Conservation (phyloP, 148 eudicot species). For the Chenopodium quinoa region DNA sequence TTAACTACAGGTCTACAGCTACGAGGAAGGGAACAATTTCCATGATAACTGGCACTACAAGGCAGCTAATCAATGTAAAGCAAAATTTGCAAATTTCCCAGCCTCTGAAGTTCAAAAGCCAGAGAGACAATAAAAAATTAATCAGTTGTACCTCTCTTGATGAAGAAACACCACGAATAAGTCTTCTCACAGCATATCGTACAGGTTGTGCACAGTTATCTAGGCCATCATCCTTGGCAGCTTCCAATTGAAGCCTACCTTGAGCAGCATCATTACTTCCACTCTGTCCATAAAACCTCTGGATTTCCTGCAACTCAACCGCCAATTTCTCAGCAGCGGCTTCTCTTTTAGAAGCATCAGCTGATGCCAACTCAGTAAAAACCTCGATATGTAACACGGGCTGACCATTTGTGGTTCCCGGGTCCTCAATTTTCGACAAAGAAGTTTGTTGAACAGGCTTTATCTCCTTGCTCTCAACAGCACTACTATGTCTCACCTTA, state of each 20-base stretch:
- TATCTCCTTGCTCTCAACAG: conserved; percentile 23
- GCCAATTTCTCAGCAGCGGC: conserved; percentile 75
- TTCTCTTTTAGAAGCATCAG: conserved; percentile 55
- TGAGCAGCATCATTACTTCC: conserved; percentile 47
- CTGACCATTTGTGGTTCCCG: conserved; percentile 20
- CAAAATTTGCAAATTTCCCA: background rate
- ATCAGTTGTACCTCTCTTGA: conserved; percentile 64
- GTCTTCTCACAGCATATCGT: conserved; percentile 86
- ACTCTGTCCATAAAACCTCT: conserved; percentile 51
- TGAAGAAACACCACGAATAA: conserved; percentile 88
- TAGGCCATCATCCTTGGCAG: conserved; percentile 87
- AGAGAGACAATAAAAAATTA: background rate
- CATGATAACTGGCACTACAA: background rate
- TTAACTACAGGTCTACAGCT: background rate
- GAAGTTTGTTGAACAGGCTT: conserved; percentile 23
- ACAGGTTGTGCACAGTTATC: conserved; percentile 81
- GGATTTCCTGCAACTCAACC: conserved; percentile 63
- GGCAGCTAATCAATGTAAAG: background rate
- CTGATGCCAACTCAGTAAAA: conserved; percentile 60
- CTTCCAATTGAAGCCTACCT: conserved; percentile 63
- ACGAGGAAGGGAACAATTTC: background rate
- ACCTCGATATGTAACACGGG: conserved; percentile 82
- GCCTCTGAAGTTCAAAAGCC: background rate
- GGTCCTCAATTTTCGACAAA: conserved; percentile 30
- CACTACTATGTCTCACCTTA: conserved; percentile 50